Percentiles rank a stretch among this genome's conserved stretches.
phyloP scores from a whole-genome alignment of 2,329 filamentous ascomycete genomes.

The Aspergillus sp. region DNA sequence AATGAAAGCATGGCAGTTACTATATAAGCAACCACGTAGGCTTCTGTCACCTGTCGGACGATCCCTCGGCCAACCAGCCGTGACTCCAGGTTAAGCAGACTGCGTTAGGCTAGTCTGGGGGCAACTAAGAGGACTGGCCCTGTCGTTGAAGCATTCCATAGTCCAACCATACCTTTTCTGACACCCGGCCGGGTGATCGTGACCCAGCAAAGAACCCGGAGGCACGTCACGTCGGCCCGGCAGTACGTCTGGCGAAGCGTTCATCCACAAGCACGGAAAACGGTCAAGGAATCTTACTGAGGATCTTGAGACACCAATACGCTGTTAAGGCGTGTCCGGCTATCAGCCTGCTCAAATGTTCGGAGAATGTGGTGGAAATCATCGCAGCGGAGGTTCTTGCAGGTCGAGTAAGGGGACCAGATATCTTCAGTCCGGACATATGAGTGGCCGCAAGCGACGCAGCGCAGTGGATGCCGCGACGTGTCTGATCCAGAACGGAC shows the following conservation, averaged over 20 bases:
- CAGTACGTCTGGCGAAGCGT: background rate
- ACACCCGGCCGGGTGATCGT: background rate
- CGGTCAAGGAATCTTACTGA: constrained; percentile 2
- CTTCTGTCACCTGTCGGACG: background rate
- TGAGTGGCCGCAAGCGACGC: background rate
- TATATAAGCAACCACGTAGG: constrained; percentile 1
- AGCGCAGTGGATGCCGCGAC: background rate
- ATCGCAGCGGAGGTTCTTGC: background rate
- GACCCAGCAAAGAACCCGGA: constrained; percentile 1
- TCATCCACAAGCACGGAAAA: constrained; percentile 2
- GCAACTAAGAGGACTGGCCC: constrained; percentile 3
- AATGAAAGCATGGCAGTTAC: background rate
- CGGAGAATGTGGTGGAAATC: background rate
- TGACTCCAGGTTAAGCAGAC: constrained; percentile 2
- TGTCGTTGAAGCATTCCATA: constrained; percentile 1
- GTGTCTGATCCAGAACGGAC: background rate
- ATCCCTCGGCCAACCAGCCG: background rate
- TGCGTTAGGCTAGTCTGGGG: background rate
- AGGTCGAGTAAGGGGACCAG: background rate
- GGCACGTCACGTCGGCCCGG: background rate
- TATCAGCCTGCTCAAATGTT: background rate
- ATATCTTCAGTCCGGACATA: background rate
- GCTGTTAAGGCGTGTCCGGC: background rate
- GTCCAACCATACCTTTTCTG: background rate
- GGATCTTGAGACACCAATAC: background rate